These are phyloP conservation scores for Pleurozium schreberi DNA, from an alignment of 225 moss, liverwort and hornwort genomes.

Conservation along the genomic window DNA sequence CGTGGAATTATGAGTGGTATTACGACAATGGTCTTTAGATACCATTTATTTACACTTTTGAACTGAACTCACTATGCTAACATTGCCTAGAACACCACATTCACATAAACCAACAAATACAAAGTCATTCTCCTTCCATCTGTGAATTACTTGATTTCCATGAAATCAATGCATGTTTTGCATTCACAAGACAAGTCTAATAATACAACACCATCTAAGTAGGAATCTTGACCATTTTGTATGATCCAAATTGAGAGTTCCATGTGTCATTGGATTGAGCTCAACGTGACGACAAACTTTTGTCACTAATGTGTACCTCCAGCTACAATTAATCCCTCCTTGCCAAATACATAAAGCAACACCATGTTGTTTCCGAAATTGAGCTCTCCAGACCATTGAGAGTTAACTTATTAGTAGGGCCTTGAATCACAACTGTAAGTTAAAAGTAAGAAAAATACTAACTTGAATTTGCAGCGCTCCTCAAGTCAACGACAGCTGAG, in stretches of 20 bases:
- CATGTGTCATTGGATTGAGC: background rate
- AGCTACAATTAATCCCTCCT: background rate
- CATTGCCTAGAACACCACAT: background rate
- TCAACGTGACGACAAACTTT: background rate
- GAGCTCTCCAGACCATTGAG: background rate
- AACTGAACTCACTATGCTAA: background rate
- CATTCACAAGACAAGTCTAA: background rate
- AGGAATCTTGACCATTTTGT: background rate
- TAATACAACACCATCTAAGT: background rate
- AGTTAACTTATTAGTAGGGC: background rate
- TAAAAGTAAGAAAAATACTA: too few relatives aligned
- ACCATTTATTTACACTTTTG: background rate
- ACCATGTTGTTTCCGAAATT: background rate
- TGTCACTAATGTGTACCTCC: background rate
- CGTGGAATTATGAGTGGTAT: background rate
- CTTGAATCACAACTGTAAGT: background rate
- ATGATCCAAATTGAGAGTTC: background rate
- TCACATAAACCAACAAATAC: background rate
- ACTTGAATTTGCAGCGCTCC: background rate
- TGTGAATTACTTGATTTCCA: fast-evolving
- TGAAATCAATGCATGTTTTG: background rate
- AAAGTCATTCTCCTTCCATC: background rate
- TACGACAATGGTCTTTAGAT: background rate
- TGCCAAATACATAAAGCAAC: too few relatives aligned
- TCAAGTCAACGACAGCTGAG: background rate